Conservation (phyloP, 164 flowering plant species). For the Sextonia rubra region DNA sequence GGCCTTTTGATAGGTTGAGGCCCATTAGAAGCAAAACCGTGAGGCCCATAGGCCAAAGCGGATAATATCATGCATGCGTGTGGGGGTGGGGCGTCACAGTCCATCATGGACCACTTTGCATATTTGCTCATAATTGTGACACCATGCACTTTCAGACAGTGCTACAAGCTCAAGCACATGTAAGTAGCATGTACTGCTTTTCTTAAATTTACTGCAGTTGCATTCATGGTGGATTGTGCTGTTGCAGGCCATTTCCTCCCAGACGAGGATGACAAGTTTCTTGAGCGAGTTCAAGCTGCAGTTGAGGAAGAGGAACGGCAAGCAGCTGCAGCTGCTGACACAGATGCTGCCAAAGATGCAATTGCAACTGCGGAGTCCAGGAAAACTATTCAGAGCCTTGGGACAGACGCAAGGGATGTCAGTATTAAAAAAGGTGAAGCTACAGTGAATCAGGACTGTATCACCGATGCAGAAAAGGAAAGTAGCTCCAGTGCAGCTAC, state of each 20-base stretch:
- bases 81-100: no score
- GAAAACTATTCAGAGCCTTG: constrained; percentile 29
- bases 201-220: no score
- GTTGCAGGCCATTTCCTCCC: constrained; percentile 88
- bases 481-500: constrained; percentile 11
- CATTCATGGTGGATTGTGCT: constrained; percentile 2
- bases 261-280: constrained; percentile 95
- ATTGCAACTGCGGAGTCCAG: constrained; percentile 78
- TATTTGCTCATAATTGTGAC: no score
- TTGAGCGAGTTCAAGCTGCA: constrained; percentile 85
- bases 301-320: constrained; percentile 98
- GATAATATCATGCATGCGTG: no score
- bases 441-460: constrained; percentile 17
- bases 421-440: constrained; percentile 16
- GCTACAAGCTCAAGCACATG: no score
- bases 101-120: no score
- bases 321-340: constrained; percentile 69
- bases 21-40: no score
- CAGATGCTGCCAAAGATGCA: constrained; percentile 83
- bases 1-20: no score
- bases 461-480: constrained; percentile 14
- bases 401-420: constrained; percentile 24
- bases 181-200: no score
- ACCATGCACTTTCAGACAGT: no score
- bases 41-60: no score